Evolutionary conservation across 768 basidiomycete genomes (phyloP), one percentile per base, ranked within the genome.

Genomic region (Pholiota conissans): DNA sequence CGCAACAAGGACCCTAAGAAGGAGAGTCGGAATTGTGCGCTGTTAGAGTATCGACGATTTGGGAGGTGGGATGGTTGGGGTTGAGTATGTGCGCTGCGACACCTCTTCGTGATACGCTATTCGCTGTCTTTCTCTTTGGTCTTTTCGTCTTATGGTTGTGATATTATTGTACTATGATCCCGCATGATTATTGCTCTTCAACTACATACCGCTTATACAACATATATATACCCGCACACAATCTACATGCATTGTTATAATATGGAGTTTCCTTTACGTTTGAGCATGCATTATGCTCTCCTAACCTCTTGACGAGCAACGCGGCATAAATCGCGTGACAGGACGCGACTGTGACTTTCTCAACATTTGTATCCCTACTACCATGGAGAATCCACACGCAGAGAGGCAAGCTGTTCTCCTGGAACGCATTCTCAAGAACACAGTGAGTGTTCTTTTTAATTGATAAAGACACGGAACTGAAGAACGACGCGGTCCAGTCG

Each of bases 381-480:
- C 52, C 54, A 96, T 97, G 95, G 93, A 97, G 74, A 96, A 96
- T 71, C 95, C 95, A 20, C 94, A 98, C 64, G 91, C 92, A 50
- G 93, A 95, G 72, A 82, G 91, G 40, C 95, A 98, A 69, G 93
- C 91, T 29, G 87, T 95, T 46, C 82, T 96, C 18, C 80, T 97
- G 3, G 92, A 96, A 63, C 84, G 95, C 26, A 95, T 98, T 65
- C 76, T 93, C 24, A 95, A 95, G 74, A 96, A 93, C 63, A 84
- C 90, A 5, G 94, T 94, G 60, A 61, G 87, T 77, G 37, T 39
- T 37, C 28, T 52, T 28, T n/a, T 27, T 26, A 27, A 57, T 59
- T 46, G 48, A 13, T 18, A 26, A 14, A 20, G 22, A 32, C 48
- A 57, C 28, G 26, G 26, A 50, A 35, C 47, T 61, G 46, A 59